Evolutionary conservation across 2,329 filamentous ascomycete species (phyloP).

Genomic region (Rhynchosporium agropyri): DNA sequence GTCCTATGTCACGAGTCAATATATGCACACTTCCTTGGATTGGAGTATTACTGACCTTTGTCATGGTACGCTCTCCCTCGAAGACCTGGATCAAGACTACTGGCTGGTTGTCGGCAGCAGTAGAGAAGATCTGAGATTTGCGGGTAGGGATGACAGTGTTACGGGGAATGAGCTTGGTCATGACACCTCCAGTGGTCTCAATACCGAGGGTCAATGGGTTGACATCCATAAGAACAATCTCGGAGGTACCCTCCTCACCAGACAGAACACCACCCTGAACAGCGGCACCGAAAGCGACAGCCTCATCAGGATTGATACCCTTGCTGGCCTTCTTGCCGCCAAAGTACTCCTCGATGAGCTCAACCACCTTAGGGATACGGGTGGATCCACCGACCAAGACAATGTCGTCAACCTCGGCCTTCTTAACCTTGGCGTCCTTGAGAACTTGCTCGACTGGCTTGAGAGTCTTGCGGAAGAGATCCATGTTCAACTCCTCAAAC

Average conservation of each 20-base stretch:
- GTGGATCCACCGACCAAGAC: slow-evolving; percentile 98
- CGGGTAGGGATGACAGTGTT: slow-evolving; percentile 94
- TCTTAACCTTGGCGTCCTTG: slow-evolving; percentile 97
- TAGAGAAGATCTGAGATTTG: slow-evolving; percentile 98
- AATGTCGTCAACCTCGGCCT: slow-evolving; percentile 92
- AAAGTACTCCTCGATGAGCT: slow-evolving; percentile 95
- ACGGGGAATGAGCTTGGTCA: slow-evolving; percentile 94
- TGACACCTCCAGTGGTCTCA: slow-evolving; percentile 95
- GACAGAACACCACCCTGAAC: slow-evolving; percentile 96
- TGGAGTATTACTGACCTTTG: slow-evolving; percentile 48
- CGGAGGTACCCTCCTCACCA: slow-evolving; percentile 79
- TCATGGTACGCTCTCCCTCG: slow-evolving; percentile 91
- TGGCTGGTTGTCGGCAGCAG: slow-evolving; percentile 94
- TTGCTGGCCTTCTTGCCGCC: slow-evolving; percentile 95
- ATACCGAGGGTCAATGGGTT: slow-evolving; percentile 96
- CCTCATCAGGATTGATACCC: slow-evolving; percentile 99
- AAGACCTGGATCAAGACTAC: slow-evolving; percentile 94
- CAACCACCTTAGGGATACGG: slow-evolving; percentile 97
- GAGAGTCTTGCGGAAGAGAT: slow-evolving; percentile 98
- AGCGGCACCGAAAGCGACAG: slow-evolving; percentile 95
- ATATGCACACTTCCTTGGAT: too few relatives aligned
- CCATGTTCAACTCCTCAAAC: slow-evolving; percentile 99
- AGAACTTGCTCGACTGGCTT: slow-evolving; percentile 99
- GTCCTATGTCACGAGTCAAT: slow-evolving; percentile 55
- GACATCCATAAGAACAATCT: slow-evolving; percentile 93